Conservation (phyloP, 768 basidiomycete species). For the Lepiota venenata region DNA sequence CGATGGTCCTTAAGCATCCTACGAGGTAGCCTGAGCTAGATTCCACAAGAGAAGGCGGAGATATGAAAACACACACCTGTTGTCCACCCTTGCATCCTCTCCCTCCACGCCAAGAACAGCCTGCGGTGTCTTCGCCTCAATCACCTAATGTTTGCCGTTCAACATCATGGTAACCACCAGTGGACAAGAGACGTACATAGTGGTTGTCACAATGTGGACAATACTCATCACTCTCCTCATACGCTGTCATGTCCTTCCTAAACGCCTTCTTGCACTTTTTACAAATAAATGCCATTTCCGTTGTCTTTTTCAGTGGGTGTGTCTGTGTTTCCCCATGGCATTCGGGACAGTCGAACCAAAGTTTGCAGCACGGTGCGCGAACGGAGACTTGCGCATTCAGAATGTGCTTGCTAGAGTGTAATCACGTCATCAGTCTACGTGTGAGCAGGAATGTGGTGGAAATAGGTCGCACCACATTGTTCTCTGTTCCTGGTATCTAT, state of each 20-base stretch:
- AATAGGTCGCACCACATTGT: constrained; percentile 14
- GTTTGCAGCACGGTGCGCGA: constrained; percentile 95
- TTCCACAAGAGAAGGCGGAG: background rate
- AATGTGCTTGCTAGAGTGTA: constrained; percentile 78
- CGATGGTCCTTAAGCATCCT: constrained; percentile 94
- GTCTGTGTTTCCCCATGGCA: constrained; percentile 87
- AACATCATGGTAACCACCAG: background rate
- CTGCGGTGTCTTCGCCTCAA: constrained; percentile 90
- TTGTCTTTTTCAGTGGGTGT: constrained; percentile 69
- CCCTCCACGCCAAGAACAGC: constrained; percentile 85
- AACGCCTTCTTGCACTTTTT: constrained; percentile 84
- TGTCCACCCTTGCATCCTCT: constrained; percentile 86
- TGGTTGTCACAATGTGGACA: constrained; percentile 99
- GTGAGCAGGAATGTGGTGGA: background rate
- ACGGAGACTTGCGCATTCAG: constrained; percentile 96
- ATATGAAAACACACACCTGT: constrained; percentile 58
- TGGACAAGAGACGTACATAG: constrained; percentile 63
- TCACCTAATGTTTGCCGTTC: constrained; percentile 49
- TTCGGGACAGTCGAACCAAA: constrained; percentile 96
- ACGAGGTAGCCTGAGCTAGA: constrained; percentile 3
- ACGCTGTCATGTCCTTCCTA: constrained; percentile 87
- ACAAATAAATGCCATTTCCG: constrained; percentile 57
- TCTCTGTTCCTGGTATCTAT: too few relatives aligned
- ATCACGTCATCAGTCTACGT: background rate
- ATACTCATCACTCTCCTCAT: constrained; percentile 97